A percentile compares a stretch with the other conserved stretches of the same genome.
phyloP scores from a whole-genome alignment of 2,329 filamentous ascomycete genomes.

The Beauveria sp. region DNA sequence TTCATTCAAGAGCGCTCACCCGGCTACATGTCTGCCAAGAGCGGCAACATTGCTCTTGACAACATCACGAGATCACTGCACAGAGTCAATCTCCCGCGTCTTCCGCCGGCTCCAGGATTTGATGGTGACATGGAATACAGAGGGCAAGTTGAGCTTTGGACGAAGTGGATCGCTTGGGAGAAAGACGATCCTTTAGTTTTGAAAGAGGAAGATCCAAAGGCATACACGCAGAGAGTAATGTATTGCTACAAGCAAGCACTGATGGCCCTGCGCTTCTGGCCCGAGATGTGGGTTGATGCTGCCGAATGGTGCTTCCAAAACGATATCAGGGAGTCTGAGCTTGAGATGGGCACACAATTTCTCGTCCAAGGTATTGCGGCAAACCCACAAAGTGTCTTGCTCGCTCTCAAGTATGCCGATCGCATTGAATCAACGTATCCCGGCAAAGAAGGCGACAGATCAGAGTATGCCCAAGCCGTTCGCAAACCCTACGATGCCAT shows the following conservation, averaged over 20 bases:
- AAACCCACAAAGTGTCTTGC: constrained; percentile 86
- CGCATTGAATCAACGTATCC: constrained; percentile 73
- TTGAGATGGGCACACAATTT: constrained; percentile 62
- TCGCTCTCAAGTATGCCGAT: constrained; percentile 85
- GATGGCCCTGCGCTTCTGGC: constrained; percentile 91
- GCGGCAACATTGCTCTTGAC: constrained; percentile 81
- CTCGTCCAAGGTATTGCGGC: constrained; percentile 75
- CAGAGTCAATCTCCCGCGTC: constrained; percentile 67
- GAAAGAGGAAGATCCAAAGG: constrained; percentile 68
- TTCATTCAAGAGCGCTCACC: constrained; percentile 89
- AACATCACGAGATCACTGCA: constrained; percentile 73
- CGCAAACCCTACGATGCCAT: constrained; percentile 78
- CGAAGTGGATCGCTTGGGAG: constrained; percentile 91
- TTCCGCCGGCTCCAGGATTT: constrained; percentile 79
- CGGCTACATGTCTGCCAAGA: constrained; percentile 92
- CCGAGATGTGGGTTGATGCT: constrained; percentile 91
- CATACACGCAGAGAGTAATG: constrained; percentile 70
- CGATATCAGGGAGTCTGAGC: constrained; percentile 54
- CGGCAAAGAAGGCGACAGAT: constrained; percentile 69
- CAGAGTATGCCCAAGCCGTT: constrained; percentile 69
- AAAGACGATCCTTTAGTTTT: constrained; percentile 86
- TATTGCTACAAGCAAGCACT: constrained; percentile 91
- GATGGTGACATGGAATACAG: constrained; percentile 79
- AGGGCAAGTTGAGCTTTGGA: constrained; percentile 83
- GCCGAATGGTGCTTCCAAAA: constrained; percentile 88